phyloP scores from a whole-genome alignment of 345 rosid genomes.

The Microthlaspi erraticum region DNA sequence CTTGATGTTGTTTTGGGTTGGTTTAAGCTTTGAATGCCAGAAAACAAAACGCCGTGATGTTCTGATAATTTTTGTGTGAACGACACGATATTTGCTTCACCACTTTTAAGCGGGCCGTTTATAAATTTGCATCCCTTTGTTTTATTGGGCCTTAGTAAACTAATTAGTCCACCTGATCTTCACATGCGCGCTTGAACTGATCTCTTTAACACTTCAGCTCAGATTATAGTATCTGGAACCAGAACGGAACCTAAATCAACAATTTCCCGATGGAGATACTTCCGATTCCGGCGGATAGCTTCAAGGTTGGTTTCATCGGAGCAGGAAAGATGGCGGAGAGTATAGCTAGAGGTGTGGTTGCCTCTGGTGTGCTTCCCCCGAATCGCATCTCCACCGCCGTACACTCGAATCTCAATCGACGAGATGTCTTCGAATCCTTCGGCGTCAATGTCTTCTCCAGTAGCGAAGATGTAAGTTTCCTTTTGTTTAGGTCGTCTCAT shows the following conservation, averaged over 20 bases:
- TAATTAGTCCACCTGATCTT: background rate
- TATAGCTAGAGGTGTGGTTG: slow-evolving; percentile 80
- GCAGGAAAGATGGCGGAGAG: slow-evolving; percentile 97
- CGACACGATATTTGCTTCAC: too few species aligned
- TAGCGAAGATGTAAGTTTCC: slow-evolving; percentile 57
- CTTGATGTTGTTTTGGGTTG: background rate
- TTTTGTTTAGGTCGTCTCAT: background rate
- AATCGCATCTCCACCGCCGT: slow-evolving; percentile 69
- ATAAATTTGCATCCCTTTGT: background rate
- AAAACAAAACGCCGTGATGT: slow-evolving; percentile 31
- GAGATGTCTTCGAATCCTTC: slow-evolving; percentile 67
- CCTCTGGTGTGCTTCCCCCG: slow-evolving; percentile 73
- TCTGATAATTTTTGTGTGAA: slow-evolving; percentile 2
- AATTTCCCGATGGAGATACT: slow-evolving; percentile 50
- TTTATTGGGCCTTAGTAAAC: slow-evolving; percentile 8
- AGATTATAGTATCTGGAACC: background rate
- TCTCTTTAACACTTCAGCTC: background rate
- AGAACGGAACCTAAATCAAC: slow-evolving; percentile 12
- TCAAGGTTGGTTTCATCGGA: slow-evolving; percentile 75
- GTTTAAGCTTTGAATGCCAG: background rate
- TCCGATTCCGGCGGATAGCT: slow-evolving; percentile 56
- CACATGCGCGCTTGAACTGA: background rate
- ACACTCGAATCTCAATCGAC: slow-evolving; percentile 66
- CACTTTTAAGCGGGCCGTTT: background rate
- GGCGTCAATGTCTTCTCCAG: slow-evolving; percentile 59